Base-by-base conservation (phyloP, 2,329 filamentous ascomycete genomes). In the Furcasterigmium furcatum region DNA sequence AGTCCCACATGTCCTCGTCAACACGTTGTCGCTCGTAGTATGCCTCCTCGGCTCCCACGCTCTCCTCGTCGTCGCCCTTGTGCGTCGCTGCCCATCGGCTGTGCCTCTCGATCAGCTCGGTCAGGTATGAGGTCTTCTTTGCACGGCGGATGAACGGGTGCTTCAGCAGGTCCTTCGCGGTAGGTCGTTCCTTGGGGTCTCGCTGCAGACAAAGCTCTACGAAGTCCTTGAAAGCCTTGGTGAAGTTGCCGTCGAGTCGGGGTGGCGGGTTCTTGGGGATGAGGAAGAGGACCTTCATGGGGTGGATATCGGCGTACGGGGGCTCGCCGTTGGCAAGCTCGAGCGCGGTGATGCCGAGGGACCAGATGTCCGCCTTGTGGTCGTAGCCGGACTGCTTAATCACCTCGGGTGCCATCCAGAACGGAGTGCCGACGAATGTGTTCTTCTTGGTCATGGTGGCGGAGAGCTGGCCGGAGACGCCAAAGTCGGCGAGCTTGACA, bases 401-500 rank as follows among this genome's bases (percentile, higher is more conserved):
- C 45, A 97, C 92, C 69, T 99, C 92, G 10, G 92, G 92, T 3
- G 94, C 92, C 92, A 99, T 99, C 94, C 94, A 99, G 64, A 97
- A 99, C 2, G 94, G 92, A 0, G 92, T 97, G 27, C 94, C 94
- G 25, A 99, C 92, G 65, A 97, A 99, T 0, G 92, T 97, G 63
- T 97, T 97, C 73, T 97, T 97, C 77, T 97, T 97, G 51, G 92
- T 96, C 91, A 97, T 97, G 41, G 92, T 99, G 7, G 92, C 92
- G 9, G 92, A 95, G 19, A 97, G 78, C 68, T 97, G 94, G 22
- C 92, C 92, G 1, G 92, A 96, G 7, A 99, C 94, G 47, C 92
- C 92, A 70, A 99, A 99, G 64, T 99, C 92, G 13, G 92, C 92
- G 46, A 97, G 76, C 67, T 99, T 99, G 56, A 99, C 92, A 70